Evolutionary conservation across 2,329 filamentous ascomycete species (phyloP), one percentile per base, ranked within the genome.

Genomic region (Diaporthe helianthi): DNA sequence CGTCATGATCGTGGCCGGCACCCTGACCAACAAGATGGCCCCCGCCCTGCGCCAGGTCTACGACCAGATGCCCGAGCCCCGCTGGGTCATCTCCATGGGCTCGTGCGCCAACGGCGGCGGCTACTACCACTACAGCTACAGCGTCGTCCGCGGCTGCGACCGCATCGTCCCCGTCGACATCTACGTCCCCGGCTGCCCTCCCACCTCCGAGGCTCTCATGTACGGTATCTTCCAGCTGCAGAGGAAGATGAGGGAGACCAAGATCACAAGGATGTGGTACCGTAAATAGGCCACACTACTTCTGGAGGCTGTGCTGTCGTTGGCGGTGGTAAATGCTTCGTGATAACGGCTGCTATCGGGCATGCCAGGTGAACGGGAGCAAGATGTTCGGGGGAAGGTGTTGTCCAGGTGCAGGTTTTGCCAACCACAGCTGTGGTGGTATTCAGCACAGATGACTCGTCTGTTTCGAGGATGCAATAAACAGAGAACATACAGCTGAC

Each of bases 11-110:
- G 93, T 97, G 26, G 93, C 94, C 31, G 94, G 94, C 70, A 97
- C 94, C 36, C 87, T 97, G 72, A 97, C 93, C 75, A 97, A 97
- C 86, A 97, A 97, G 85, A 97, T 97, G 94, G 93, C 93, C 1
- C 93, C 94, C 2, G 94, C 94, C 41, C 84, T 97, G 77, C 87
- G 94, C 80, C 93, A 96, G 82, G 91, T 97, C 72, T 97, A 97
- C 83, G 94, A 97, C 80, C 94, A 97, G 85, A 97, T 97, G 93
- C 93, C 93, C 36, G 93, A 97, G 38, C 93, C 93, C 22, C 87
- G 92, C 77, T 97, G 93, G 93, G 93, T 84, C 26, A 87, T 92
- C 73, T 90, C 87, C 74, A 92, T 92, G 89, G 90, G 90, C 8
- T 89, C 85, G 68, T 92, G 90, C 76, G 89, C 90, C 31, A 92